Evolutionary conservation across 257 asterid genomes (phyloP).

Genomic region (Solanum piurae): DNA sequence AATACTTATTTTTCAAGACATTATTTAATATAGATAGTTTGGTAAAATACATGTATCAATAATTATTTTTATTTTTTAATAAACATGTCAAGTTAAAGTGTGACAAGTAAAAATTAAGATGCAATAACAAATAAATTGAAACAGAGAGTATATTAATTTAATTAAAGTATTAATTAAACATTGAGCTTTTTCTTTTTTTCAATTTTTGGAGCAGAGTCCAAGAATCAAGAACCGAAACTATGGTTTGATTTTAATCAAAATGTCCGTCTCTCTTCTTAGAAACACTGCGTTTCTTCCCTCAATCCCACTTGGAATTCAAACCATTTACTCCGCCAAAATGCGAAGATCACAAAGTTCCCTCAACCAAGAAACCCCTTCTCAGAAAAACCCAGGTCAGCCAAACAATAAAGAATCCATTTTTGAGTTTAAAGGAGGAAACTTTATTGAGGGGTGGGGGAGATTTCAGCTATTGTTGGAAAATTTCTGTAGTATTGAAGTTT

Average conservation of each 20-base stretch:
- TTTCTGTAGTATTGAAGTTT: neutral
- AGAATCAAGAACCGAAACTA: neutral
- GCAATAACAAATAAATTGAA: no score
- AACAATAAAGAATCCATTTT: neutral
- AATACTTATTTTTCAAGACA: no score
- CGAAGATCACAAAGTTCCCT: neutral
- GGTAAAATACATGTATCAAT: no score
- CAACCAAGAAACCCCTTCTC: constrained; percentile 1
- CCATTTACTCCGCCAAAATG: neutral
- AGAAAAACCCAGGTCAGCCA: constrained; percentile 1
- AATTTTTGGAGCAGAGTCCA: neutral
- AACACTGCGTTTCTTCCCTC: neutral
- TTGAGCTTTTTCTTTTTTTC: no score
- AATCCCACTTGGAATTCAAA: neutral
- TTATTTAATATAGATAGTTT: no score
- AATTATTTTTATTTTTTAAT: no score
- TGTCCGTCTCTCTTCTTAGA: neutral
- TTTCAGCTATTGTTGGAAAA: neutral
- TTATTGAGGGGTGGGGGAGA: neutral
- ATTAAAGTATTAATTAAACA: no score
- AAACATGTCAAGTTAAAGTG: no score
- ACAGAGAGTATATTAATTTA: no score
- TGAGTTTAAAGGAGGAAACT: neutral
- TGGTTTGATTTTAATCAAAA: neutral
- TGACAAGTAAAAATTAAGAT: no score